These are phyloP conservation scores for Citropsis articulata DNA, from an alignment of 345 rosid species.

Conservation along the genomic window DNA sequence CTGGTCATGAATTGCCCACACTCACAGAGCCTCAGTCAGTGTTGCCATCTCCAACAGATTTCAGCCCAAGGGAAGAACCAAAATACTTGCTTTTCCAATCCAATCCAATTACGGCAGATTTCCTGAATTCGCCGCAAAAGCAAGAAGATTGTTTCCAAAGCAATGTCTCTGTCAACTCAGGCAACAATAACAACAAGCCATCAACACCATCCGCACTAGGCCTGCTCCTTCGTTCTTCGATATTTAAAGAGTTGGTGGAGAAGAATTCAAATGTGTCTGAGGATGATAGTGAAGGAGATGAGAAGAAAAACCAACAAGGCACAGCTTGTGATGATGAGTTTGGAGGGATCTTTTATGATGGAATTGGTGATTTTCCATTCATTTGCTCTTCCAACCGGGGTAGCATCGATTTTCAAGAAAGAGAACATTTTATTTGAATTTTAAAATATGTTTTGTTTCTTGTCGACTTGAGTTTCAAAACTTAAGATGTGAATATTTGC, in stretches of 20 bases:
- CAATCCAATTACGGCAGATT: constrained; percentile 24
- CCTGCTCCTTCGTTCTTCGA: constrained; percentile 52
- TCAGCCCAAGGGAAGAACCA: constrained; percentile 30
- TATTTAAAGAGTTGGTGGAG: constrained; percentile 54
- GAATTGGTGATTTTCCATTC: constrained; percentile 30
- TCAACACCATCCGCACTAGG: constrained; percentile 54
- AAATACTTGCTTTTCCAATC: constrained; percentile 24
- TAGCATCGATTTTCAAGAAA: constrained; percentile 28
- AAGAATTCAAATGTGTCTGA: constrained; percentile 37
- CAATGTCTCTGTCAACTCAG: constrained; percentile 12
- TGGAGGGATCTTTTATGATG: constrained; percentile 35
- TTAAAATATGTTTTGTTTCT: not conserved
- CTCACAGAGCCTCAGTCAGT: constrained; percentile 18
- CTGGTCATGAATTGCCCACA: constrained; percentile 20
- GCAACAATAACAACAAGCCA: constrained; percentile 17
- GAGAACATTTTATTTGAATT: constrained; percentile 26
- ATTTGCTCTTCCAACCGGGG: constrained; percentile 29
- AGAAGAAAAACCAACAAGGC: constrained; percentile 22
- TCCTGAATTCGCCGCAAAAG: constrained; percentile 18
- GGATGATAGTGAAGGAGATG: constrained; percentile 37
- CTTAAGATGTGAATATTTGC: not conserved
- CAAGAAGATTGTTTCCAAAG: constrained; percentile 24
- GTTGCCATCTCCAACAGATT: constrained; percentile 14
- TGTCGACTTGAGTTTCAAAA: not conserved
- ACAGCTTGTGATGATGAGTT: constrained; percentile 35